phyloP scores from a whole-genome alignment of 257 asterid species.

The Nicotiana attenuata region DNA sequence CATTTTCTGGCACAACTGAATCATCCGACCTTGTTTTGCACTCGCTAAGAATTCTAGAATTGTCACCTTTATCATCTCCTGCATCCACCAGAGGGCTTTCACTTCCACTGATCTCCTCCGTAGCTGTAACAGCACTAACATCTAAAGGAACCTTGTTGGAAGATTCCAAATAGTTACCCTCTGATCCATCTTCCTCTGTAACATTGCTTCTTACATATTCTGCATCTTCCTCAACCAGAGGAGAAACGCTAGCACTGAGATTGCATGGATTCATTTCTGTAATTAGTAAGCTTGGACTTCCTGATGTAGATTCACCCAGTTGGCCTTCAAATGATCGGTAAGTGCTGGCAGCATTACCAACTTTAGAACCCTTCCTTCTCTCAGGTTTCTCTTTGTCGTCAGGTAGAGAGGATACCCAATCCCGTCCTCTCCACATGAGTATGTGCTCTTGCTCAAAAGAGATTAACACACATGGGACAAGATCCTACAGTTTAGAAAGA shows the following conservation, averaged over 20 bases:
- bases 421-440: slow-evolving; percentile 82
- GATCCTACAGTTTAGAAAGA: slow-evolving; percentile 59
- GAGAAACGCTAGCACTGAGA: slow-evolving; percentile 18
- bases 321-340: slow-evolving; percentile 11
- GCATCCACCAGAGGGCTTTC: slow-evolving; percentile 15
- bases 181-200: slow-evolving; percentile 14
- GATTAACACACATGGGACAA: slow-evolving; percentile 84
- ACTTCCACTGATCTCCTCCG: slow-evolving; percentile 13
- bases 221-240: slow-evolving; percentile 20
- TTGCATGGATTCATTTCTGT: slow-evolving; percentile 13
- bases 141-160: slow-evolving; percentile 14
- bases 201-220: slow-evolving; percentile 24
- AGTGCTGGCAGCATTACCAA: slow-evolving; percentile 17
- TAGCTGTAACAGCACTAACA: slow-evolving; percentile 17
- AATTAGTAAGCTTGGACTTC: slow-evolving; percentile 15
- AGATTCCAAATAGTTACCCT: slow-evolving; percentile 12
- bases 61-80: not conserved
- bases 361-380: slow-evolving; percentile 24
- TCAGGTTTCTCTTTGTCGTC: slow-evolving; percentile 26
- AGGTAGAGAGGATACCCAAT: slow-evolving; percentile 61
- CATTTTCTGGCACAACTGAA: slow-evolving; percentile 17
- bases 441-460: slow-evolving; percentile 82
- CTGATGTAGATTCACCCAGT: slow-evolving; percentile 22
- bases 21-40: slow-evolving; percentile 18
- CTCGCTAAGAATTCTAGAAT: slow-evolving; percentile 17